Conservation (phyloP, 129 eudicot genomes). For the Smallanthus sonchifolius region DNA sequence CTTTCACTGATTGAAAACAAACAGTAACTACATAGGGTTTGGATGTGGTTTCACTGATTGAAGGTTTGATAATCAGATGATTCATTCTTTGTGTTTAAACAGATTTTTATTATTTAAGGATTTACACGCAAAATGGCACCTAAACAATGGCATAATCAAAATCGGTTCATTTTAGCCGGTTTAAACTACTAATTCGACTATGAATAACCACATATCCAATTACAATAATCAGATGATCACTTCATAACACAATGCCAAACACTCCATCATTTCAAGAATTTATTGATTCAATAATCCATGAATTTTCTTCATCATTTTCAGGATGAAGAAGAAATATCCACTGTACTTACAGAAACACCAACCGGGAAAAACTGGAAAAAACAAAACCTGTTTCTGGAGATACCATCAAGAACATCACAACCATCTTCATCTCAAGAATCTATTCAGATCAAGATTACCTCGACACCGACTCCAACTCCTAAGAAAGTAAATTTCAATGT, state of each 20-base stretch:
- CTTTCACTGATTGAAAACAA: too few species aligned
- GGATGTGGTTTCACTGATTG: too few species aligned
- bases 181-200: too few species aligned
- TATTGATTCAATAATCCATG: not conserved
- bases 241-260: not conserved
- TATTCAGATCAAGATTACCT: constrained; percentile 56
- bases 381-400: constrained; percentile 67
- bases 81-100: too few species aligned
- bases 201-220: not conserved
- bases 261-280: not conserved
- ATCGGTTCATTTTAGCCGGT: too few species aligned
- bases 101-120: too few species aligned
- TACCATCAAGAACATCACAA: constrained; percentile 67
- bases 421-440: constrained; percentile 48
- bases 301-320: constrained; percentile 19
- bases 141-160: too few species aligned
- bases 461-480: constrained; percentile 60
- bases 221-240: not conserved
- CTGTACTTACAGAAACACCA: constrained; percentile 34
- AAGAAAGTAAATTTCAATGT: constrained; percentile 67
- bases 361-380: constrained; percentile 55
- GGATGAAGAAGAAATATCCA: constrained; percentile 34
- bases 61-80: too few species aligned
- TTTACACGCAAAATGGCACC: too few species aligned
- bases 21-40: too few species aligned